Evolutionary conservation across 108 stramenopile species (phyloP).

Genomic region (Epipyxis sp.): DNA sequence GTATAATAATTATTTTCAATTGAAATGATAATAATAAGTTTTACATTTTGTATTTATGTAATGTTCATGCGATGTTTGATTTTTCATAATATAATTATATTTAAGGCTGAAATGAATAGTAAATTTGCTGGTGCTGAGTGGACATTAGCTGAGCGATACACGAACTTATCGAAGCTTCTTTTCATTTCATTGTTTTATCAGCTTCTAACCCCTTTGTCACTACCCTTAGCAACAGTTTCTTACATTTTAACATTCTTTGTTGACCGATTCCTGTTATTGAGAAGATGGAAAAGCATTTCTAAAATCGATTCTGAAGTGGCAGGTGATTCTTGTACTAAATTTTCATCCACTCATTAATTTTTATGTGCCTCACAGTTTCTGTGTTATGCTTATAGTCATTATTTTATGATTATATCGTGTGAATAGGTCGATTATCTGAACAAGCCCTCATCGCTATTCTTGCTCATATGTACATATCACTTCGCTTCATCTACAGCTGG

Average conservation of each 20-base stretch:
- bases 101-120: constrained; percentile 49
- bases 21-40: too few relatives aligned
- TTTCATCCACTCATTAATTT: too few relatives aligned
- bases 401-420: too few relatives aligned
- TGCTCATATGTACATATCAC: constrained; percentile 18
- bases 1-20: too few relatives aligned
- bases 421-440: constrained; percentile 30
- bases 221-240: constrained; percentile 44
- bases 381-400: too few relatives aligned
- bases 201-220: constrained; percentile 45
- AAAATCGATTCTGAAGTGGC: constrained; percentile 43
- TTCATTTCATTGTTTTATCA: constrained; percentile 57
- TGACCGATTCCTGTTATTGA: constrained; percentile 50
- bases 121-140: constrained; percentile 45
- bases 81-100: constrained; percentile 37
- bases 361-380: too few relatives aligned
- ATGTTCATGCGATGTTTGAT: too few relatives aligned
- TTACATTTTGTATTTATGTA: too few relatives aligned
- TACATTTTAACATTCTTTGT: constrained; percentile 47
- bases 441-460: constrained; percentile 29
- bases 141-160: constrained; percentile 61
- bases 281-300: constrained; percentile 45
- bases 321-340: too few relatives aligned
- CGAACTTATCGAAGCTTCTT: constrained; percentile 55
- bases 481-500: constrained; percentile 4